Evolutionary conservation across 805 yeast genomes (phyloP), one percentile per base, ranked within the genome.

Genomic region (Wickerhamiella bombiphila): DNA sequence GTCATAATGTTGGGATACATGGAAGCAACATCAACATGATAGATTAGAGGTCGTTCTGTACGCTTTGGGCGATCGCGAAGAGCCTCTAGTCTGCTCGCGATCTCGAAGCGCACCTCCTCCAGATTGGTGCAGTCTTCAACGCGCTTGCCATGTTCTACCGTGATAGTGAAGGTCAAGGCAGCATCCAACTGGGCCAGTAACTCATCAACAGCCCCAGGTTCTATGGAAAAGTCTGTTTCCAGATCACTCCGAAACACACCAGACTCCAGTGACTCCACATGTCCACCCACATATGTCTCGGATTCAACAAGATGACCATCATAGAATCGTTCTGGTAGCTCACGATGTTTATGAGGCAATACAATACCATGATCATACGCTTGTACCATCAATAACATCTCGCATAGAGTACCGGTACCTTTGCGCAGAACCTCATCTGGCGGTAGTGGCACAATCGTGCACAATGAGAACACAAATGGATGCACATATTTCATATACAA

Each of bases 1-100:
- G 94, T 83, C 97, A 91, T 91, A 55, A 91, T 91, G 54, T 91
- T 91, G 4, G 99, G 99, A 54, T 91, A 91, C 99, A 91, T 91
- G 1, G 98, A 91, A 1, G 99, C 96, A 36, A 91, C 99, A 64
- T 91, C 99, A 26, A 93, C 94, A 54, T 91, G 99, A 51, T 93
- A 91, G 45, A 91, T 91, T 34, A 81, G 63, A 0, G 99, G 99
- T 8, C 64, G 63, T 50, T 91, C 97, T 9, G 57, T 55, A 47
- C 96, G 65, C 26, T 65, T 65, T 1, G 88, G 86, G 28, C 67
- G 66, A 1, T 63, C 55, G 43, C 71, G 74, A 36, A 91, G 58
- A 2, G 67, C 80, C n/a, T 67, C 41, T 11, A 91, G 62, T 47
- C 66, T 63, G 0, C 52, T 47, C 30, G 65, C 66, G 40, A 93